Evolutionary conservation across 768 basidiomycete genomes (phyloP).

Genomic region (Serendipita sp.): DNA sequence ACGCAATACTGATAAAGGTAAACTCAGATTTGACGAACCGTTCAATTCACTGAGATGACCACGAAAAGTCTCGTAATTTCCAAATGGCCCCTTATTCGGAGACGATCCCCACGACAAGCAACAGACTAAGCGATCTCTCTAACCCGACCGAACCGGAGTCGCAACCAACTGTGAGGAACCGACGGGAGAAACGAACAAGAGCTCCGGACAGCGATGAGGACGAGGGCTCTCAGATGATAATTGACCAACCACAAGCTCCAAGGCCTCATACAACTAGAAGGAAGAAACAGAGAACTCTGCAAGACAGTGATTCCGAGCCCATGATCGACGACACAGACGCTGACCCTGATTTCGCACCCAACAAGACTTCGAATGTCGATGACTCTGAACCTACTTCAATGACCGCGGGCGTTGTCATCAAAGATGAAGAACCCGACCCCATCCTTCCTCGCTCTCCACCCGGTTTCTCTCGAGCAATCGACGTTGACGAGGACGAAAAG

Average conservation of each 20-base stretch:
- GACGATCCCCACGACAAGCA: too few relatives aligned
- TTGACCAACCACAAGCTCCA: neutral
- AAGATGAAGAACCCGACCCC: neutral
- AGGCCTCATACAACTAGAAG: neutral
- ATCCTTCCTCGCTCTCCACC: neutral
- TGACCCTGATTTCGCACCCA: neutral
- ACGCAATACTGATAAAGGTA: neutral
- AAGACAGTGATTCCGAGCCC: neutral
- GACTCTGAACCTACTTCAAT: neutral
- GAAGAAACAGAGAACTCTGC: neutral
- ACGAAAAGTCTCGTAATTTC: neutral
- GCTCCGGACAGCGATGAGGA: neutral
- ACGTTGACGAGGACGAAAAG: conserved; percentile 49
- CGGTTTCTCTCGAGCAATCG: conserved; percentile 10
- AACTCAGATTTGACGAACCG: too few relatives aligned
- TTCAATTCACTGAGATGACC: neutral
- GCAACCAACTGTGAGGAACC: neutral
- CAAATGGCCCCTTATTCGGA: neutral
- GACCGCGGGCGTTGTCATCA: neutral
- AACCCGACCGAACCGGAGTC: too few relatives aligned
- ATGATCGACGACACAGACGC: neutral
- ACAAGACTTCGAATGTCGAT: neutral
- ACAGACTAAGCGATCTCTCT: too few relatives aligned
- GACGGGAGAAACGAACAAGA: neutral
- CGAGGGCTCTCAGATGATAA: neutral